Base-by-base conservation (phyloP, 306 rosid species). In the Vigna trinervia region DNA sequence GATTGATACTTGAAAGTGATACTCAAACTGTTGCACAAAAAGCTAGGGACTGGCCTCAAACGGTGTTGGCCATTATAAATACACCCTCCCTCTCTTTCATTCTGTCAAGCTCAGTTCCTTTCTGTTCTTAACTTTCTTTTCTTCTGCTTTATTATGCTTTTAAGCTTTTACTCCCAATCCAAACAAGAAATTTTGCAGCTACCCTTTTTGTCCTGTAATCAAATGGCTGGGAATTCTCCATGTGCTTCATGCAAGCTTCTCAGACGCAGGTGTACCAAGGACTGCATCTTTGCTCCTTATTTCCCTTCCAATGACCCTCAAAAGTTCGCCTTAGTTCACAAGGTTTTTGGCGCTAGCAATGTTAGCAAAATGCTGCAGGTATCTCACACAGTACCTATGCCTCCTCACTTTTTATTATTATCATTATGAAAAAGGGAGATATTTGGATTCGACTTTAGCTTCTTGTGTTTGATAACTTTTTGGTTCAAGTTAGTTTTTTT, bases 241-340 rank as follows among this genome's bases (percentile, higher is more conserved):
- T 95, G 98, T 67, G 98, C 98, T 56, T 95, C 98, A 54, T 95
- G 98, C 91, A 95, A 95, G 86, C 75, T 95, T 26, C 93, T 95
- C 20, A 86, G 97, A 63, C 96, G 98, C 53, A 86, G 98, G 12
- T 95, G 98, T 12, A 85, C 92, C 71, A 84, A 85, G 47, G 92
- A 95, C 70, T 95, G 98, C 87, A 83, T 87, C 72, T 95, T 95
- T 34, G 89, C 97, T 20, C 98, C 98, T 17, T 92, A 88, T 66
- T 95, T 95, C 62, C 95, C 98, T 59, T 87, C 98, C 9, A 90
- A 89, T 60, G 93, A 95, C 56, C 97, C 97, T 71, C 92, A 89
- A 68, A 95, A 90, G 84, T 95, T 95, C 47, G 92, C 96, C 77
- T 86, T 86, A 38, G 97, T 95, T 69, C 98, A 95, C 84, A 95